Base-by-base conservation (phyloP, 2,329 filamentous ascomycete species). In the Cytospora leucostoma region DNA sequence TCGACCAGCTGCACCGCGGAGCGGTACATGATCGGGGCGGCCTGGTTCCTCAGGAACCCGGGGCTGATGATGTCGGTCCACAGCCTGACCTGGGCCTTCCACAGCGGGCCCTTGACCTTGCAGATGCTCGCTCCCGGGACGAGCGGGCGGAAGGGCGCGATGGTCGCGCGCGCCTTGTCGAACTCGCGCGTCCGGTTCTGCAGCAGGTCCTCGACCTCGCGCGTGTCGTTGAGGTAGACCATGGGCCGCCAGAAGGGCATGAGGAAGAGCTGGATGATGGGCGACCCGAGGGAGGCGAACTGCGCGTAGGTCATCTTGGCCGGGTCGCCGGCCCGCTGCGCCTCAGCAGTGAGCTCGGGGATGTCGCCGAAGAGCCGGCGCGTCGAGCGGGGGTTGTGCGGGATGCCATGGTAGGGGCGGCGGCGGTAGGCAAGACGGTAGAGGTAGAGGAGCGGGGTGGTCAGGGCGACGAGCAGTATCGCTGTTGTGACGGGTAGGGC, bases 141-240 rank as follows among this genome's bases (percentile, higher is more conserved):
- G 34, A 65, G 47, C 7, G 63, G 63, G 19, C 51, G 50, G 50
- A 65, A 65, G 19, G 63, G 63, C 12, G 33, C 56, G 33, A 63
- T 49, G 11, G 34, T 56, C 32, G 54, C 33, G 15, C 17, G 64
- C 15, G 53, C 53, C 54, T 63, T 60, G 58, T 64, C 64, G 35
- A 66, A 66, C 49, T 69, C 68, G 19, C 62, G 65, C 12, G 67
- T 64, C 50, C 69, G 68, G 21, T 69, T 63, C 19, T 66, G 33
- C 8, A 71, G n/a, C 32, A 69, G 62, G 47, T 70, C 67, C 34
- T 70, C 65, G 38, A 70, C 62, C 55, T 70, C 66, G 33, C 58
- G 49, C 4, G 67, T 66, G 51, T 70, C 69, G 15, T 66, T 65
- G 10, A 71, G 32, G 34, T 67, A 61, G 32, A 71, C 59, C 13